phyloP scores from a whole-genome alignment of 2,329 filamentous ascomycete genomes.

The Fusarium agapanthi region DNA sequence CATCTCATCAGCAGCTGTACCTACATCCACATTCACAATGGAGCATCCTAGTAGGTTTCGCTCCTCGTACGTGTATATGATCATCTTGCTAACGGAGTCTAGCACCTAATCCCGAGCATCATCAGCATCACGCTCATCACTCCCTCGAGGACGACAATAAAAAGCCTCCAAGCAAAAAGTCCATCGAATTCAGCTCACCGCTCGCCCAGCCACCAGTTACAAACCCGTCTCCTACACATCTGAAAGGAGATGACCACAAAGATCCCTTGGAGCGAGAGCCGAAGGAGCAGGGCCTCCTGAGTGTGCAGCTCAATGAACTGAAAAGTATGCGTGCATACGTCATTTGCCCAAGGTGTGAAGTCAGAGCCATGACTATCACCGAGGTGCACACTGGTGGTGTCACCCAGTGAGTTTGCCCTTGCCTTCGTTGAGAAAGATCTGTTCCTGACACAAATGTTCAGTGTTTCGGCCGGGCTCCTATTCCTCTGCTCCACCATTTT shows the following conservation, averaged over 20 bases:
- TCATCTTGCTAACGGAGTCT: not conserved
- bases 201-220: slow-evolving; percentile 19
- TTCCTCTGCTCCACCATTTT: accelerated
- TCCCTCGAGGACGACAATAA: not conserved
- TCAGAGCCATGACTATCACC: slow-evolving; percentile 14
- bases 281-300: not conserved
- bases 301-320: slow-evolving; percentile 24
- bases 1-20: not conserved
- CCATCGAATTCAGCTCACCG: slow-evolving; percentile 5
- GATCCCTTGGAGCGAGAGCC: not conserved
- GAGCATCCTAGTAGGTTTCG: slow-evolving; percentile 31
- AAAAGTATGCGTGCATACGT: slow-evolving; percentile 27
- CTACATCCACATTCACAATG: slow-evolving; percentile 13
- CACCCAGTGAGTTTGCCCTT: slow-evolving; percentile 27
- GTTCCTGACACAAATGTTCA: not conserved
- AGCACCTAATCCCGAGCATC: slow-evolving; percentile 9
- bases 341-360: slow-evolving; percentile 27
- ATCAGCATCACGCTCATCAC: not conserved
- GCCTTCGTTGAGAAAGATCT: not conserved
- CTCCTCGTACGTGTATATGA: not conserved
- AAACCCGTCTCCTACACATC: not conserved
- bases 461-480: accelerated
- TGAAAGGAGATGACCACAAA: not conserved
- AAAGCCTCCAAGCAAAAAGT: slow-evolving; percentile 15
- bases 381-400: slow-evolving; percentile 14